Conservation (phyloP, 1,139 yeast genomes). For the Zygosaccharomyces pseudobailii region DNA sequence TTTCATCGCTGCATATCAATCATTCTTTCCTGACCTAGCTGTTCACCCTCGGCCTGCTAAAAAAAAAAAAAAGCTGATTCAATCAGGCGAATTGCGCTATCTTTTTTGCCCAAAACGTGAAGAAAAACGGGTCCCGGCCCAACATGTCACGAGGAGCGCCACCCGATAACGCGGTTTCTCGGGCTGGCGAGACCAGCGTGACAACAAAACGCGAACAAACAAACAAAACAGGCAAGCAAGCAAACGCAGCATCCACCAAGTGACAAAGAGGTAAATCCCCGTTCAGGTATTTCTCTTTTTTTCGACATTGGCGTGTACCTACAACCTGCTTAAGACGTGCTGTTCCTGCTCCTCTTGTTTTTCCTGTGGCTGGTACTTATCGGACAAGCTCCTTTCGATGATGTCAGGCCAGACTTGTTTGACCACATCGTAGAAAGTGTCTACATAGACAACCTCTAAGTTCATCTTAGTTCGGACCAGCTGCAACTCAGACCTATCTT, state of each 20-base stretch:
- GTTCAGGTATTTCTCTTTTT: background rate
- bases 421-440: slow-evolving; percentile 75
- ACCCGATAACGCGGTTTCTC: background rate
- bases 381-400: background rate
- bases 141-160: background rate
- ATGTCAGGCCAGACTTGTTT: slow-evolving; percentile 55
- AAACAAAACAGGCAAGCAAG: background rate
- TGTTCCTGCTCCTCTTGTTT: background rate
- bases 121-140: background rate
- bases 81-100: background rate
- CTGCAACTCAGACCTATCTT: slow-evolving; percentile 39
- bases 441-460: slow-evolving; percentile 58
- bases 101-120: background rate
- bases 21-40: background rate
- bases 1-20: background rate
- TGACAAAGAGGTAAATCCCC: background rate
- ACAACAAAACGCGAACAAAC: background rate
- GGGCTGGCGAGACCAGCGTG: background rate
- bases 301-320: background rate
- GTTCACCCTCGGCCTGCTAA: background rate
- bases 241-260: background rate
- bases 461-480: slow-evolving; percentile 48
- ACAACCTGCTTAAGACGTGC: background rate
- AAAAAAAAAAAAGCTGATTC: background rate
- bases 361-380: background rate